Conservation (phyloP, 179 eudicot species). For the Drosera spatulata region DNA sequence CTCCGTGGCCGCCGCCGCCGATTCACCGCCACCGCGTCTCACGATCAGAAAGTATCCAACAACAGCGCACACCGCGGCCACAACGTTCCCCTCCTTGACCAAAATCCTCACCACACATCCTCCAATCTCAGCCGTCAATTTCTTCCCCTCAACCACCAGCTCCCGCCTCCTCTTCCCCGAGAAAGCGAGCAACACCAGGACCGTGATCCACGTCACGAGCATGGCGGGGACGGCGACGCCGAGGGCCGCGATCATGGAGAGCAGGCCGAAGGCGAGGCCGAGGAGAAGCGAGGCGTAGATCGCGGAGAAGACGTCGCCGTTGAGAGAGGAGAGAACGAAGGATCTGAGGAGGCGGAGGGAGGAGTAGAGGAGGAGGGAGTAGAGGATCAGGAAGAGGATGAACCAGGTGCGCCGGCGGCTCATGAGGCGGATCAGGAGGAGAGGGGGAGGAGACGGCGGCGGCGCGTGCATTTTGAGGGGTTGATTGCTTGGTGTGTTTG, state of each 20-base stretch:
- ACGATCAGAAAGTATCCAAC: conserved; percentile 69
- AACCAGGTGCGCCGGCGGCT: no score
- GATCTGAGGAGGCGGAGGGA: no score
- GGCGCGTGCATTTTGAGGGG: no score
- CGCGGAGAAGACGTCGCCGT: conserved; percentile 13
- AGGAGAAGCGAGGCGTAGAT: conserved; percentile 49
- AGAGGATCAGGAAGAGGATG: no score
- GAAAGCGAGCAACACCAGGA: conserved; percentile 56
- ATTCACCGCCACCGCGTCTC: conserved; percentile 16
- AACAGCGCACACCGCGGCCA: conserved; percentile 81
- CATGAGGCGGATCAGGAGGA: no score
- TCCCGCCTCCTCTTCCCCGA: conserved; percentile 41
- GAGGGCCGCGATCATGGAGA: conserved; percentile 73
- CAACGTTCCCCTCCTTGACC: conserved; percentile 84
- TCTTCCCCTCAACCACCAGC: conserved; percentile 69
- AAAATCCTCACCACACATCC: conserved; percentile 46
- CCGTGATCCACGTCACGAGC: conserved; percentile 79
- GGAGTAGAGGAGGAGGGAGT: no score
- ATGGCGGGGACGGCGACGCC: conserved; percentile 78
- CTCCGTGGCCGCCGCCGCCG: background rate
- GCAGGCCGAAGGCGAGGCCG: conserved; percentile 62
- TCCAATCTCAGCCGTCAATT: conserved; percentile 71
- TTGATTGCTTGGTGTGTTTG: no score
- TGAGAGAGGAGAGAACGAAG: no score
- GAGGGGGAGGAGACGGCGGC: no score